Evolutionary conservation across 2,329 filamentous ascomycete species (phyloP), one percentile per base, ranked within the genome.

Genomic region (Dactylellina haptotyla): DNA sequence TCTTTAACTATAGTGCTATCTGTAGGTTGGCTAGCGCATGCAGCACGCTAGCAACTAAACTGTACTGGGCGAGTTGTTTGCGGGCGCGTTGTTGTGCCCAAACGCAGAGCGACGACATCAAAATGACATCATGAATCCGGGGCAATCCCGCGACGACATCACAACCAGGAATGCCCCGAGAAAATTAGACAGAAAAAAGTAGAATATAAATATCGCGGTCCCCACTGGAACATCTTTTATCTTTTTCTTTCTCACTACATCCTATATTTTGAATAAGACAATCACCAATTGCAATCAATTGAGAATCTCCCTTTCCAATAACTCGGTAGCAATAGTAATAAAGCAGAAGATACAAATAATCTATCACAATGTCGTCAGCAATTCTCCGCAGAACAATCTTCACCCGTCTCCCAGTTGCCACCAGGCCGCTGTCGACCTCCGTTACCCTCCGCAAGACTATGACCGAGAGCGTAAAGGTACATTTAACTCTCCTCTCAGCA

Each of bases 371-470:
- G 69, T 73, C 69, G 54, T 64, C 61, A 16, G 26, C 65, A 62
- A 61, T 73, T 41, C 45, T 73, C 54, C 69, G 69, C 20, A 61
- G 69, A 30, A 43, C 54, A 2, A 32, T 66, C 56, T 43, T 73
- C 41, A 51, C 69, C 39, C 61, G 61, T 25, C 30, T 66, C 20
- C 61, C 69, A 14, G 26, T 39, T 23, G n/a, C 48, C 18, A 50
- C 69, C 50, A 63, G 69, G 25, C 69, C 69, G 12, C 48, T 73
- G 18, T 73, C 69, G 20, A 73, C 69, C 10, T 66, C 69, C 3
- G 28, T 54, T n/a, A 32, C 30, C n/a, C 28, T 23, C 18, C 37
- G 56, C 18, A 73, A 59, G 48, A 54, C 69, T 0, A 61, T 66
- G 4, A 66, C 69, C 1, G 69, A 73, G 16, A 56, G 39, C 14